Evolutionary conservation across 2,329 filamentous ascomycete species (phyloP).

Genomic region (Ceratocystiopsis minuta): DNA sequence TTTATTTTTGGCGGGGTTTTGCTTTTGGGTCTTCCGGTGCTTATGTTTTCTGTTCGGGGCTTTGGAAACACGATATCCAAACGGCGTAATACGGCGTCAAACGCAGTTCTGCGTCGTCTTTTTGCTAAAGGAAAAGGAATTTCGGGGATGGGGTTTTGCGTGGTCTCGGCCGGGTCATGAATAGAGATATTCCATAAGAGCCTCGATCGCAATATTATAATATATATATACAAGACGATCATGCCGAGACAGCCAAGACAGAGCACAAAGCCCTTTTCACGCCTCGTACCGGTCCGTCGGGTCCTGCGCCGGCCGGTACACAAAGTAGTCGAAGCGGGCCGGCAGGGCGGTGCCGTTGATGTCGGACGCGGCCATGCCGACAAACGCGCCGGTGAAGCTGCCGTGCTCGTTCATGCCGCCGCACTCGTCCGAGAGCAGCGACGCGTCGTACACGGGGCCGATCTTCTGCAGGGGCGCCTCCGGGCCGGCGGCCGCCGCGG

Average conservation of each 20-base stretch:
- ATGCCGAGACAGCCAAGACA: too few relatives aligned
- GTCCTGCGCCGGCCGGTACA: conserved; percentile 30
- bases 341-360: conserved; percentile 29
- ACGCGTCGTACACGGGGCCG: conserved; percentile 38
- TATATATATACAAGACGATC: too few relatives aligned
- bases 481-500: conserved; percentile 17
- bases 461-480: conserved; percentile 24
- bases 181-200: too few relatives aligned
- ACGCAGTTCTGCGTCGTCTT: too few relatives aligned
- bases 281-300: conserved; percentile 30
- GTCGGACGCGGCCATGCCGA: conserved; percentile 37
- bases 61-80: too few relatives aligned
- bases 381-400: conserved; percentile 45
- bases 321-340: conserved; percentile 33
- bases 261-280: too few relatives aligned
- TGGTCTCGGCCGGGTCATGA: too few relatives aligned
- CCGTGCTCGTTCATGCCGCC: conserved; percentile 42
- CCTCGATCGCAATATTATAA: too few relatives aligned
- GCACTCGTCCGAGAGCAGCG: conserved; percentile 43
- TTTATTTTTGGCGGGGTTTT: conserved; percentile 9
- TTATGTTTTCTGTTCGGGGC: too few relatives aligned
- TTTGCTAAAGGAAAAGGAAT: too few relatives aligned
- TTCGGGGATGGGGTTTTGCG: too few relatives aligned
- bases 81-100: too few relatives aligned
- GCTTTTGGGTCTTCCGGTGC: conserved; percentile 18